Evolutionary conservation across 148 eudicot genomes (phyloP).

Genomic region (Chenopodium formosanum): DNA sequence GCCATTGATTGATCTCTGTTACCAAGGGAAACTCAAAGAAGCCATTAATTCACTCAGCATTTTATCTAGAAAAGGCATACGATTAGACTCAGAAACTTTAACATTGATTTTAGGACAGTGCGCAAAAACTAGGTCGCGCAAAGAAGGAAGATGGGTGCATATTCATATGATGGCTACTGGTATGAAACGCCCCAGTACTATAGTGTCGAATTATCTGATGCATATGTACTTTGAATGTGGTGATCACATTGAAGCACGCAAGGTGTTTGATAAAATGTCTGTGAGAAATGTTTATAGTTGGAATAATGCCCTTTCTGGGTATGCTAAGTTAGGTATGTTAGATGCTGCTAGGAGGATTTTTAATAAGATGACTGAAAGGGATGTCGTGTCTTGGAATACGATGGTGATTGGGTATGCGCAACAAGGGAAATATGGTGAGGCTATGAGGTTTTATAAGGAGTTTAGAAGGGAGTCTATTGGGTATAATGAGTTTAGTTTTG

Average conservation of each 20-base stretch:
- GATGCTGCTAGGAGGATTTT: slow-evolving; percentile 53
- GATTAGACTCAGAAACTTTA: slow-evolving; percentile 45
- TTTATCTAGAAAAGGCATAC: slow-evolving; percentile 46
- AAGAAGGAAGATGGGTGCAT: slow-evolving; percentile 82
- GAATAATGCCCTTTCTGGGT: slow-evolving; percentile 86
- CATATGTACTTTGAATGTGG: slow-evolving; percentile 66
- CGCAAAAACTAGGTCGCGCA: slow-evolving; percentile 44
- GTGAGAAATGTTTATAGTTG: slow-evolving; percentile 63
- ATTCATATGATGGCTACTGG: slow-evolving; percentile 61
- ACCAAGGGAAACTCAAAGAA: slow-evolving; percentile 48
- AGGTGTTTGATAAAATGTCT: slow-evolving; percentile 76
- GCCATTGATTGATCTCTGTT: slow-evolving; percentile 46
- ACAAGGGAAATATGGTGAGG: slow-evolving; percentile 42
- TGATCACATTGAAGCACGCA: slow-evolving; percentile 50
- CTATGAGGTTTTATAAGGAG: slow-evolving; percentile 51
- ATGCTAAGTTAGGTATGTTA: slow-evolving; percentile 62
- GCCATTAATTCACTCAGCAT: slow-evolving; percentile 46
- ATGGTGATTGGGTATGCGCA: slow-evolving; percentile 73
- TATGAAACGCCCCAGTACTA: slow-evolving; percentile 46
- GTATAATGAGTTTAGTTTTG: slow-evolving; percentile 65
- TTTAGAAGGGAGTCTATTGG: slow-evolving; percentile 43
- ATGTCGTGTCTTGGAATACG: slow-evolving; percentile 79
- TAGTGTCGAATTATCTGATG: slow-evolving; percentile 62
- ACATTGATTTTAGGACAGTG: slow-evolving; percentile 50
- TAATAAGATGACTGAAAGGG: slow-evolving; percentile 59